Conservation (phyloP, 78 protist species). For the Planoprotostelium fungivorum region DNA sequence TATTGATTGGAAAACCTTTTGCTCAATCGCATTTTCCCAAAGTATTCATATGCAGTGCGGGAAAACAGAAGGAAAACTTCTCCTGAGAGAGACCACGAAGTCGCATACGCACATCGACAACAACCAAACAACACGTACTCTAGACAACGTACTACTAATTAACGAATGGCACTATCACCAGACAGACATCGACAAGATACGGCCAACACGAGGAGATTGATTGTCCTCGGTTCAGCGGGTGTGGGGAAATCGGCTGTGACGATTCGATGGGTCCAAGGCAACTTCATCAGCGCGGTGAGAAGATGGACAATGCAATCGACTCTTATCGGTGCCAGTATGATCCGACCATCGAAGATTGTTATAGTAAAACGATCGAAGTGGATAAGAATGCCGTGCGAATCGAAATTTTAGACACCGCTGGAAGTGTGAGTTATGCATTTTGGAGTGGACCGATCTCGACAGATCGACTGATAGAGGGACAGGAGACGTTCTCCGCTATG, state of each 20-base stretch:
- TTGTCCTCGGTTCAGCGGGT: background rate
- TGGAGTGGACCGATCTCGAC: background rate
- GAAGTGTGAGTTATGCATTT: constrained; percentile 33
- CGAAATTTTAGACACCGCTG: constrained; percentile 90
- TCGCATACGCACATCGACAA: too few species aligned
- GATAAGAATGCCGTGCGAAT: constrained; percentile 59
- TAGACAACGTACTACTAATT: too few species aligned
- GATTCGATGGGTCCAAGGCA: background rate
- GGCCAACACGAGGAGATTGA: background rate
- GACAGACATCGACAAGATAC: background rate
- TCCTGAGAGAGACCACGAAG: too few species aligned
- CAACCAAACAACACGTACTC: too few species aligned
- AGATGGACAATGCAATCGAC: background rate
- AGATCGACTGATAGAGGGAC: background rate
- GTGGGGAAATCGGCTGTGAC: background rate
- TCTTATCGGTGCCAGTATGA: background rate
- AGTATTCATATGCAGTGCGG: too few species aligned
- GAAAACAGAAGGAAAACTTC: too few species aligned
- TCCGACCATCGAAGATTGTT: constrained; percentile 79
- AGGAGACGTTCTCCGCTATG: constrained; percentile 75
- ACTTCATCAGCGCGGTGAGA: background rate
- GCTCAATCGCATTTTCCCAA: too few species aligned
- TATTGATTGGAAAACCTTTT: too few species aligned
- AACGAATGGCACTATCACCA: too few species aligned
- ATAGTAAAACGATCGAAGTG: constrained; percentile 62